Base-by-base conservation (phyloP, 352 stramenopile genomes). In the Phytopythium vexans region DNA sequence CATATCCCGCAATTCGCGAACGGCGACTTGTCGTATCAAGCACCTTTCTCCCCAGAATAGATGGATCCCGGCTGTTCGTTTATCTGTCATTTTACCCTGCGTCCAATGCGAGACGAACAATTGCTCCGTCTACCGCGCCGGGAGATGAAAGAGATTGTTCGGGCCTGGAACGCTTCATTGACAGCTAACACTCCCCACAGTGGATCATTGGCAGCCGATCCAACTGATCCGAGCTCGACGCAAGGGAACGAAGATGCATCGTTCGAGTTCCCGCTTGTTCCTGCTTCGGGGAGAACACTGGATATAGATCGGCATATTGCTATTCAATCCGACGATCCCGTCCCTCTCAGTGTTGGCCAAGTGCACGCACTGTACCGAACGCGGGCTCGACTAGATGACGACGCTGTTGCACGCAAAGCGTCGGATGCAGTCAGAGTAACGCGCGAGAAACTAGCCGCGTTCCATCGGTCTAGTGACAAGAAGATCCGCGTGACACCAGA, bases 341-440 rank as follows among this genome's bases (percentile, higher is more conserved):
- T 55, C 16, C 60, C 60, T 2, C 45, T 70, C 36, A 84, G 68
- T 1, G 75, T 82, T 7, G 67, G 52, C 6, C 71, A 82, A 41
- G 67, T 87, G 39, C 65, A 74, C 12, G 56, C 71, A 34, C 62
- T 60, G 41, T 87, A 85, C 49, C 61, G 66, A 31, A 35, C 50
- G 2, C 66, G 74, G 2, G 71, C 73, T 6, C 49, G 73, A 6
- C 57, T 52, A 31, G 56, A 81, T 46, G 73, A 87, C 34, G 49
- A 31, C 0, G 40, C 44, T 9, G 55, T 64, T 14, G 56, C 56
- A 15, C 61, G 48, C 1, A 63, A 68, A 6, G 36, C 49, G 14
- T 31, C 47, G 15, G 41, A 56, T 5, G 56, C 6, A 2, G 52
- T 42, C 35, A 53, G 39, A 1, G 44, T 42, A 27, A 63, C 56